Conservation (phyloP, 2,329 filamentous ascomycete species). For the Cladophialophora immunda region DNA sequence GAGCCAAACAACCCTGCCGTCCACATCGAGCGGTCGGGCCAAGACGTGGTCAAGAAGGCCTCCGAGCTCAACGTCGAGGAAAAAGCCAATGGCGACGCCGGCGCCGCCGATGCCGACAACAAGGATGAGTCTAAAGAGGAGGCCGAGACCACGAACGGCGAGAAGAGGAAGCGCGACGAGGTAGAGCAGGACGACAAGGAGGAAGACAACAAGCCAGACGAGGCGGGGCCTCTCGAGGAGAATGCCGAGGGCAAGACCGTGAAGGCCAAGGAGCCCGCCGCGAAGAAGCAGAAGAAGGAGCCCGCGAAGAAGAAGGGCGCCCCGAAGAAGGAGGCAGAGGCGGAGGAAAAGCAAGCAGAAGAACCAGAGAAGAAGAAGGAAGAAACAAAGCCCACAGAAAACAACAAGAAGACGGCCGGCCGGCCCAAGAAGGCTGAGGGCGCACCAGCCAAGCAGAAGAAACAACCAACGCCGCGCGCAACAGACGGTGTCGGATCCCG, state of each 20-base stretch:
- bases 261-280: conserved; percentile 34
- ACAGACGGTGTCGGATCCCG: conserved; percentile 35
- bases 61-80: conserved; percentile 67
- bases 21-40: conserved; percentile 65
- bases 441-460: conserved; percentile 42
- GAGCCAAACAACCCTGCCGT: conserved; percentile 69
- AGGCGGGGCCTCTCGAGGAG: conserved; percentile 37
- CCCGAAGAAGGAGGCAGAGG: conserved; percentile 45
- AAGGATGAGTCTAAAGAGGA: conserved; percentile 51
- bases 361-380: conserved; percentile 22
- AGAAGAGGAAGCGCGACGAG: conserved; percentile 29
- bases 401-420: conserved; percentile 40
- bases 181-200: conserved; percentile 44
- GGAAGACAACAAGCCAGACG: conserved; percentile 41
- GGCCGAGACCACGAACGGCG: conserved; percentile 43
- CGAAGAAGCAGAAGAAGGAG: conserved; percentile 37
- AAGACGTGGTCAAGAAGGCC: conserved; percentile 71
- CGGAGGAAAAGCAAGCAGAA: conserved; percentile 22
- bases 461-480: conserved; percentile 30
- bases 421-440: conserved; percentile 52
- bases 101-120: conserved; percentile 47
- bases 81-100: conserved; percentile 47
- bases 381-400: conserved; percentile 22
- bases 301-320: conserved; percentile 28
- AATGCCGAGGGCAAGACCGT: conserved; percentile 54